Conservation (phyloP, 163 green algal species). For the Chlorella variabilis region DNA sequence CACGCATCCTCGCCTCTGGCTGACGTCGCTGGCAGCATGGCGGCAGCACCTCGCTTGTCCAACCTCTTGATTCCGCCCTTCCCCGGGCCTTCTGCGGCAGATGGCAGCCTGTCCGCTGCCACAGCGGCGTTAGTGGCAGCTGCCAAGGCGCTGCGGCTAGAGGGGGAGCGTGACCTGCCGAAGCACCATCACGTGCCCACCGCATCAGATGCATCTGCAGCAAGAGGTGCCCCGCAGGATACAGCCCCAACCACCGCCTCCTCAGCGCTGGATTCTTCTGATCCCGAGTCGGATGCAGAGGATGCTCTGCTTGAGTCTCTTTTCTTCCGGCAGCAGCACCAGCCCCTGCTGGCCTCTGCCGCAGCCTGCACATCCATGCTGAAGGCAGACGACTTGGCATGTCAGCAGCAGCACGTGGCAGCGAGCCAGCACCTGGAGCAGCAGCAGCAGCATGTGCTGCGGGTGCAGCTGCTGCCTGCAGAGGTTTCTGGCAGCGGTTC, state of each 20-base stretch:
- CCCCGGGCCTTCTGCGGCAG: neutral
- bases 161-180: neutral
- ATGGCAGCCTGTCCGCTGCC: neutral
- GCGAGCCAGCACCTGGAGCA: neutral
- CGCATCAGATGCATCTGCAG: neutral
- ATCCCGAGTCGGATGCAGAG: slow-evolving; percentile 22
- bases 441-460: neutral
- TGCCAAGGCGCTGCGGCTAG: slow-evolving; percentile 8
- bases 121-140: slow-evolving; percentile 7
- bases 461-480: neutral
- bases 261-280: neutral
- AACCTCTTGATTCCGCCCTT: slow-evolving; percentile 26
- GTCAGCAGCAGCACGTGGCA: neutral
- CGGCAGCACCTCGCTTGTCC: neutral
- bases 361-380: neutral
- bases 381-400: too few relatives aligned
- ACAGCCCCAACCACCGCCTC: neutral
- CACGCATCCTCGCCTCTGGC: neutral
- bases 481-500: neutral
- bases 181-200: neutral
- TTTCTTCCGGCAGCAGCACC: neutral
- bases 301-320: slow-evolving; percentile 22
- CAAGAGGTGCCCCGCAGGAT: neutral
- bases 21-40: neutral
- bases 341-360: neutral